phyloP scores from a whole-genome alignment of 2,329 filamentous ascomycete species.

The Ilyonectria mors-panacis region DNA sequence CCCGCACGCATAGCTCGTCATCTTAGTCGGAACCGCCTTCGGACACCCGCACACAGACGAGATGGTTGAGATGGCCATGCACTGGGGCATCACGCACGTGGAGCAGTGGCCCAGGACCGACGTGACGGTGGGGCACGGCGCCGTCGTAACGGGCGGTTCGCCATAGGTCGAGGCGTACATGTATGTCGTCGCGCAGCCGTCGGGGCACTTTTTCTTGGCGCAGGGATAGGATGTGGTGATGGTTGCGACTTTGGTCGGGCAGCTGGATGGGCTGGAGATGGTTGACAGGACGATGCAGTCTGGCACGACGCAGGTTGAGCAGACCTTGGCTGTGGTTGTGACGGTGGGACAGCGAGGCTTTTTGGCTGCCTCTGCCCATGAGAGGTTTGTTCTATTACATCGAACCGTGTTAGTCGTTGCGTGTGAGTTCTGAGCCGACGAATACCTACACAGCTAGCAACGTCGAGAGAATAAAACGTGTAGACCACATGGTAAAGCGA shows the following conservation, averaged over 20 bases:
- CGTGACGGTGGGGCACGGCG: constrained; percentile 54
- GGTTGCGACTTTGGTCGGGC: constrained; percentile 49
- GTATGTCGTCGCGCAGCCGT: constrained; percentile 46
- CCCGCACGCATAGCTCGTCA: constrained; percentile 48
- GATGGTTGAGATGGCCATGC: constrained; percentile 50
- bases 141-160: constrained; percentile 19
- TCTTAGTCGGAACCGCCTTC: constrained; percentile 47
- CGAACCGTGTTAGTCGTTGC: neutral
- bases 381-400: constrained; percentile 5
- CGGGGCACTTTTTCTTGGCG: constrained; percentile 38
- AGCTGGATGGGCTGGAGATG: constrained; percentile 50
- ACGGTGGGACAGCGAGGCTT: constrained; percentile 52
- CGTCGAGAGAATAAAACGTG: constrained; percentile 9
- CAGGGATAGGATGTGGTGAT: constrained; percentile 45
- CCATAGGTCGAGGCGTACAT: constrained; percentile 38
- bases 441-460: constrained; percentile 21
- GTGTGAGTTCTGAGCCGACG: neutral
- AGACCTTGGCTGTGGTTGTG: constrained; percentile 50
- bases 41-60: constrained; percentile 54
- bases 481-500: constrained; percentile 22
- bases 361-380: constrained; percentile 12
- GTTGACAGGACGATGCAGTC: constrained; percentile 51
- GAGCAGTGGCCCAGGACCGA: constrained; percentile 50
- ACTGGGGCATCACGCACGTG: constrained; percentile 52
- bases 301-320: constrained; percentile 51